Base-by-base conservation (phyloP, 306 rosid species). In the Lathyrus oleraceus region DNA sequence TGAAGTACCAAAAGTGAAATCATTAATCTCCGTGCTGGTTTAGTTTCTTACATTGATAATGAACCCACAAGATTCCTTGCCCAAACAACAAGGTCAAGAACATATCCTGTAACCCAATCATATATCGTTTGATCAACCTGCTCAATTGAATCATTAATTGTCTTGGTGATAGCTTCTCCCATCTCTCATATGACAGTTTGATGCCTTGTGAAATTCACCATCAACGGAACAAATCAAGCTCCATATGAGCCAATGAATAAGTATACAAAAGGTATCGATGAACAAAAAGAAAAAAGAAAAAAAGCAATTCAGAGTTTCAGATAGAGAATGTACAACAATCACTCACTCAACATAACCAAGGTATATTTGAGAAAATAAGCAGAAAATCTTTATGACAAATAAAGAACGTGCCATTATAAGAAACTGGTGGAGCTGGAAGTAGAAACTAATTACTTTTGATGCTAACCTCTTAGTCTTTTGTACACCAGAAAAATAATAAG, bases 291-390 rank as follows among this genome's bases (percentile, higher is more conserved):
- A 35, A 35, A 35, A 35, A 35, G 10, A 35, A 35, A 35, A 35
- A 7, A 35, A 53, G n/a, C 35, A 44, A 10, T 72, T 72, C 77
- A 62, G 63, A 62, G 40, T 21, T 61, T 36, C 52, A 61, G 70
- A 51, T 49, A 39, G 11, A 51, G 70, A 72, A 36, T 51, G 47
- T 8, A 59, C 35, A 8, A 4, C 52, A 61, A 48, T 62, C 63
- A 49, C 52, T 27, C 40, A 62, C 40, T 61, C 52, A 51, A 23
- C 64, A 35, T 12, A 21, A 62, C 54, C 42, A 62, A 62, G 14
- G n/a, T n/a, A 38, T 38, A 48, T 45, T 20, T 39, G 14, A 58
- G 67, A 1, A 71, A 58, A 30, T 13, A 51, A 51, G 36, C 28
- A 20, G 10, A 39, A 38, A 47, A 13, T 19, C 35, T 35, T 20